Conservation (phyloP, 2,329 filamentous ascomycete genomes). For the Pseudocercospora fuligena region DNA sequence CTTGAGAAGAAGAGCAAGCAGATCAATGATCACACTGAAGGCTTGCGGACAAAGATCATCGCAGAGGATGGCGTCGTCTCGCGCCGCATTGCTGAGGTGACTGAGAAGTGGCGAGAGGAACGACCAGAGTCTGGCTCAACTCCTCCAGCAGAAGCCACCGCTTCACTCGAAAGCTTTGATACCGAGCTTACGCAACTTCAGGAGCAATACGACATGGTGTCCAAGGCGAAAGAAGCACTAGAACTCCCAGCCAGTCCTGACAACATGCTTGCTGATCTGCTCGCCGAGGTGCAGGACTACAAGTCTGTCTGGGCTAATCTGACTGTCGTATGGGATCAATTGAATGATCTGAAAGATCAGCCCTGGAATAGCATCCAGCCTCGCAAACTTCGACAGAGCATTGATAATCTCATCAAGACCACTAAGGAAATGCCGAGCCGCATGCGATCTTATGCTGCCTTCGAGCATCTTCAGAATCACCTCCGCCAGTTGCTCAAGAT, state of each 20-base stretch:
- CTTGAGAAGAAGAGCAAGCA: constrained; percentile 91
- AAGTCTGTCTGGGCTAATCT: constrained; percentile 97
- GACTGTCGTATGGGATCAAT: constrained; percentile 92
- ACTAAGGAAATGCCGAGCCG: constrained; percentile 99
- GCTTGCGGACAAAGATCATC: constrained; percentile 88
- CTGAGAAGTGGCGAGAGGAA: constrained; percentile 88
- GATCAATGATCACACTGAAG: constrained; percentile 95
- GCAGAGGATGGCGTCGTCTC: constrained; percentile 91
- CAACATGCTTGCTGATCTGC: constrained; percentile 78
- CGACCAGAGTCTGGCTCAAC: constrained; percentile 96
- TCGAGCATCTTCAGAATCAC: constrained; percentile 94
- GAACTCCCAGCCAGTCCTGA: constrained; percentile 82
- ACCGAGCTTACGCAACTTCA: constrained; percentile 81
- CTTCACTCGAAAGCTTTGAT: constrained; percentile 82
- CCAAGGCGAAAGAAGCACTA: constrained; percentile 94
- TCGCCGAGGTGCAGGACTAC: constrained; percentile 98
- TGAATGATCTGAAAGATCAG: constrained; percentile 90
- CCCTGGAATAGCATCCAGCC: constrained; percentile 96
- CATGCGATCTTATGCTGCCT: constrained; percentile 99
- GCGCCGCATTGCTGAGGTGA: constrained; percentile 85
- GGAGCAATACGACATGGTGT: constrained; percentile 88
- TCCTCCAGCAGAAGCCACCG: constrained; percentile 83
- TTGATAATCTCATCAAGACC: constrained; percentile 94
- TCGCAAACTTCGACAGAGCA: constrained; percentile 83
- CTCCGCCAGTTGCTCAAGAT: constrained; percentile 88